These are phyloP conservation scores for Camillea tinctor DNA, from an alignment of 2,329 filamentous ascomycete species.

Conservation along the genomic window DNA sequence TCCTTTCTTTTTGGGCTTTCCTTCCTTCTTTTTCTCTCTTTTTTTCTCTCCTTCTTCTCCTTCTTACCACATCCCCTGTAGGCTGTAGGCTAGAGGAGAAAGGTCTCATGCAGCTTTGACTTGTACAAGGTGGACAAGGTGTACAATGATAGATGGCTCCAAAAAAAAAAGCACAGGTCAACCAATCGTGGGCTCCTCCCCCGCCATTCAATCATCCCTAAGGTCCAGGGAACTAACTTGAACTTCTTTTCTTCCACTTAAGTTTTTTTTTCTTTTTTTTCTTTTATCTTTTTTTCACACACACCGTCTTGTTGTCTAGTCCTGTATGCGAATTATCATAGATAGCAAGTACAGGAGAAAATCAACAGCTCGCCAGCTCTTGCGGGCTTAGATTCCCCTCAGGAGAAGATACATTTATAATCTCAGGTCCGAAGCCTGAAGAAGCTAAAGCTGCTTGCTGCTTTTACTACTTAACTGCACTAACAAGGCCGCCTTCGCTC, in stretches of 20 bases:
- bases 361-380: not conserved
- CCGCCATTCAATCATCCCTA: constrained; percentile 3
- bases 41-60: too few relatives aligned
- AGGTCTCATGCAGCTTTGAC: not conserved
- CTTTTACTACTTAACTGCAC: too few relatives aligned
- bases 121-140: not conserved
- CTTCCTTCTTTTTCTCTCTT: too few relatives aligned
- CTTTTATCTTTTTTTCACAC: not conserved
- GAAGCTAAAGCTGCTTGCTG: not conserved
- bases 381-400: not conserved
- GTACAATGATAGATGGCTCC: not conserved
- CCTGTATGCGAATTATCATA: not conserved
- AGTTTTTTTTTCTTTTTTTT: not conserved
- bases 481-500: not conserved
- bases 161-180: not conserved
- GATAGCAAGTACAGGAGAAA: not conserved
- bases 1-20: too few relatives aligned
- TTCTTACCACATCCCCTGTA: too few relatives aligned
- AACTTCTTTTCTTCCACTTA: not conserved
- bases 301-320: not conserved
- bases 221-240: not conserved
- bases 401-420: not conserved
- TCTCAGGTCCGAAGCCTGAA: not conserved
- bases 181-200: not conserved
- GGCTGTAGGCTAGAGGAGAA: not conserved